Evolutionary conservation across 1,139 yeast species (phyloP).

Genomic region (Trichomonascaceae sp.): DNA sequence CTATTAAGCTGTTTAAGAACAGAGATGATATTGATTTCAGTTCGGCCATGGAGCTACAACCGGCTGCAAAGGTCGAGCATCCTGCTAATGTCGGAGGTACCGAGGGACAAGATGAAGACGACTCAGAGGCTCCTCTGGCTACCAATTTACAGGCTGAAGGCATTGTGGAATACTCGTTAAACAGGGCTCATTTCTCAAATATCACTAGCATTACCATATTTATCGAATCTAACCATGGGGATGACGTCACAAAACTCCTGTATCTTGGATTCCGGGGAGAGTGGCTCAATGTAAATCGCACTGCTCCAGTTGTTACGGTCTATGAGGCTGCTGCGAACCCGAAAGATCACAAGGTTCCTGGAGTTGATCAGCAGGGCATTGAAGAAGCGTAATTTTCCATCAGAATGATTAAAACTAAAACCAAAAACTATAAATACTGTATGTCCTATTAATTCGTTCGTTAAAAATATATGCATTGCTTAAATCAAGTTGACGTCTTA

Average conservation of each 20-base stretch:
- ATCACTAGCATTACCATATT: slow-evolving; percentile 62
- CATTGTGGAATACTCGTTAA: slow-evolving; percentile 78
- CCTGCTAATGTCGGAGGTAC: slow-evolving; percentile 47
- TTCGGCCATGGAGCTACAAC: slow-evolving; percentile 44
- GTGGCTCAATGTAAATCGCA: slow-evolving; percentile 47
- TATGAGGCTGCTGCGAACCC: slow-evolving; percentile 95
- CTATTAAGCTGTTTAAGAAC: slow-evolving; percentile 69
- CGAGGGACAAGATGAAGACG: slow-evolving; percentile 19
- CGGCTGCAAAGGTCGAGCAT: slow-evolving; percentile 52
- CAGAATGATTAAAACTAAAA: neutral
- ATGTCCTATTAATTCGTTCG: neutral
- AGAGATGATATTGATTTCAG: slow-evolving; percentile 65
- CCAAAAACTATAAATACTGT: neutral
- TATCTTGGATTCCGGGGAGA: slow-evolving; percentile 83
- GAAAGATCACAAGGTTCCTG: slow-evolving; percentile 63
- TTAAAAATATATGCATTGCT: neutral
- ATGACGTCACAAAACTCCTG: slow-evolving; percentile 55
- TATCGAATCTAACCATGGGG: slow-evolving; percentile 62
- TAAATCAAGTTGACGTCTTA: neutral
- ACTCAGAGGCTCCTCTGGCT: slow-evolving; percentile 18
- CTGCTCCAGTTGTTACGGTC: slow-evolving; percentile 65
- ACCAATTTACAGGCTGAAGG: slow-evolving; percentile 38
- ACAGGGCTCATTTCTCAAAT: slow-evolving; percentile 68
- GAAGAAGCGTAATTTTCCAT: neutral
- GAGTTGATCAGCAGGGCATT: slow-evolving; percentile 10